Percentiles rank a stretch among this genome's conserved stretches.
phyloP scores from a whole-genome alignment of 2,329 filamentous ascomycete genomes.

The Pseudocercospora musae region DNA sequence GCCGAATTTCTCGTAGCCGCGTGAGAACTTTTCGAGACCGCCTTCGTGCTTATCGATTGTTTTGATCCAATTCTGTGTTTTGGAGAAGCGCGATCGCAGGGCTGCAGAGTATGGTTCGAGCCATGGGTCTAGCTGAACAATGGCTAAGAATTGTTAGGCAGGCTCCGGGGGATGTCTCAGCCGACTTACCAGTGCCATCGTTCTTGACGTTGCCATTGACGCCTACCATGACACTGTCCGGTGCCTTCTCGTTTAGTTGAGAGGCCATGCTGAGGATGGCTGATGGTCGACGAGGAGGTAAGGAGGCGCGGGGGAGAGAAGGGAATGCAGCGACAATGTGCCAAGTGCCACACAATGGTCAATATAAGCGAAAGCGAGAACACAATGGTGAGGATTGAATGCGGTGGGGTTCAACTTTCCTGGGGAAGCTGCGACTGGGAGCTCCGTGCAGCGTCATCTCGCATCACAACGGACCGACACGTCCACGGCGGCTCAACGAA shows the following conservation, averaged over 20 bases:
- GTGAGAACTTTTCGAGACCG: constrained; percentile 86
- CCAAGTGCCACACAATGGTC: background rate
- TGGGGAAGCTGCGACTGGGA: background rate
- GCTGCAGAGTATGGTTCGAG: constrained; percentile 78
- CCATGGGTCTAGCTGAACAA: constrained; percentile 83
- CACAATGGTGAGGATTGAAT: background rate
- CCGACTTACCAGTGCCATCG: constrained; percentile 66
- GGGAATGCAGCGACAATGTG: background rate
- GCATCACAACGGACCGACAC: background rate
- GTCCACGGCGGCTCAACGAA: background rate
- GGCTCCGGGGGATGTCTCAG: constrained; percentile 2
- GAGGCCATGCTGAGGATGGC: constrained; percentile 30
- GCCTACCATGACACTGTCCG: constrained; percentile 44
- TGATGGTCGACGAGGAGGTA: background rate
- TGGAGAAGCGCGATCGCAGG: constrained; percentile 71
- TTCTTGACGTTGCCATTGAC: constrained; percentile 55
- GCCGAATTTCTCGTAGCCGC: constrained; percentile 80
- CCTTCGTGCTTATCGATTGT: constrained; percentile 80
- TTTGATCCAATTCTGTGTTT: constrained; percentile 82
- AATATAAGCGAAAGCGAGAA: background rate
- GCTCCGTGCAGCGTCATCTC: background rate
- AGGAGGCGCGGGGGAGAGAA: background rate
- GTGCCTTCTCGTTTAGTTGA: constrained; percentile 44
- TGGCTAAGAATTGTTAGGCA: constrained; percentile 57
- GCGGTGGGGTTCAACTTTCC: background rate